Conservation (phyloP, 768 basidiomycete genomes). For the Pleurotus djamor region DNA sequence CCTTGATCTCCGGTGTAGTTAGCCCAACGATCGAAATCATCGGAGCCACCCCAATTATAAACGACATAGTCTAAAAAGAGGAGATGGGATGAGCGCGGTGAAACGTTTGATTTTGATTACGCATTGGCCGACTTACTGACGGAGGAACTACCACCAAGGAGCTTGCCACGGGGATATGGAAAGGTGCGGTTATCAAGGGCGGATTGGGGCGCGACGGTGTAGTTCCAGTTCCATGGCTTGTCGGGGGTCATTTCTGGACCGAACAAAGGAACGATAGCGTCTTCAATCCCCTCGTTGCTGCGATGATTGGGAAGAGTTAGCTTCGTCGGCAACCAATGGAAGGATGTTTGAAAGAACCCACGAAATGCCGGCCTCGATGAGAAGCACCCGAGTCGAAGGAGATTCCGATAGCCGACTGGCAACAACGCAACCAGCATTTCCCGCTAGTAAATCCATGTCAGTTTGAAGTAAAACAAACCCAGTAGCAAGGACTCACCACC, state of each 20-base stretch:
- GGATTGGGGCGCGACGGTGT: slow-evolving; percentile 24
- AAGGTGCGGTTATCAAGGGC: slow-evolving; percentile 25
- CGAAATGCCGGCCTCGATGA: slow-evolving; percentile 17
- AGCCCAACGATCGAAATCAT: slow-evolving; percentile 29
- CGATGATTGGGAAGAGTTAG: neutral
- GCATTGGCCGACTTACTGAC: slow-evolving; percentile 19
- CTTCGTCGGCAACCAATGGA: neutral
- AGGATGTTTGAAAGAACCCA: neutral
- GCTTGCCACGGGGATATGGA: slow-evolving; percentile 27
- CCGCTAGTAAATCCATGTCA: slow-evolving; percentile 1
- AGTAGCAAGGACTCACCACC: neutral
- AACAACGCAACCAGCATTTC: slow-evolving; percentile 18
- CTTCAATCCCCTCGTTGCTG: slow-evolving; percentile 15
- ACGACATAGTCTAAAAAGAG: slow-evolving; percentile 28
- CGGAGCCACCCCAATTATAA: slow-evolving; percentile 23
- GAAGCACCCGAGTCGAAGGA: slow-evolving; percentile 13
- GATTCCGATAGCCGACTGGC: slow-evolving; percentile 17
- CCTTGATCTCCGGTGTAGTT: slow-evolving; percentile 22
- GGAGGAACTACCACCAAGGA: slow-evolving; percentile 29
- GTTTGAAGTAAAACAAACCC: too few relatives aligned
- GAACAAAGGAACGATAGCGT: slow-evolving; percentile 15
- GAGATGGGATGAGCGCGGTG: neutral
- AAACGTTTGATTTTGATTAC: neutral
- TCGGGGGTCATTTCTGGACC: slow-evolving; percentile 11
- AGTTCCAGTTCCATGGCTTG: slow-evolving; percentile 30